A percentile compares a stretch with the other conserved stretches of the same genome.
These are phyloP conservation scores for Conoideocrella luteorostrata DNA, from an alignment of 2,329 filamentous ascomycete species.

Conservation along the genomic window DNA sequence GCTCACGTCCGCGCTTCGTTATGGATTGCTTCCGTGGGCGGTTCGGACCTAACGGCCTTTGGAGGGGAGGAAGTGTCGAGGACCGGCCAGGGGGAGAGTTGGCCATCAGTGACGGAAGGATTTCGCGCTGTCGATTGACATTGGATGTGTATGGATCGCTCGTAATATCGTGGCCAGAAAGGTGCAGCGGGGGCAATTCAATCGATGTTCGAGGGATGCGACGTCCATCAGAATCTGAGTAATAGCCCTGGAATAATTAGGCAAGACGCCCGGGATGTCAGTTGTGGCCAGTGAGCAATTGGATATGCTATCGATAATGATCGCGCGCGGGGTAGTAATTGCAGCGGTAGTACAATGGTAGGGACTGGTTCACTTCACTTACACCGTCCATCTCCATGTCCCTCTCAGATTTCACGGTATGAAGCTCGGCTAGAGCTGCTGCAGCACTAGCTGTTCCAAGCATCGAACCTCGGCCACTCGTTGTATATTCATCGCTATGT, in stretches of 20 bases:
- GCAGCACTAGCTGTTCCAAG: constrained; percentile 65
- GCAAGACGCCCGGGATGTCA: constrained; percentile 7
- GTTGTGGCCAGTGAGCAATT: not conserved
- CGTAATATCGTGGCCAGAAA: constrained; percentile 53
- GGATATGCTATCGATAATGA: constrained; percentile 14
- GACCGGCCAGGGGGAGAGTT: constrained; percentile 82
- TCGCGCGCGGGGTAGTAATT: constrained; percentile 18
- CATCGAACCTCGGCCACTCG: constrained; percentile 35
- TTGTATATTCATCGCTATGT: constrained; percentile 60
- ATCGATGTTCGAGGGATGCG: constrained; percentile 61
- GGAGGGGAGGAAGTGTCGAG: constrained; percentile 78
- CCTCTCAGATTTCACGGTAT: constrained; percentile 65
- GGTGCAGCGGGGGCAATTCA: constrained; percentile 65
- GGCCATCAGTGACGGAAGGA: constrained; percentile 75
- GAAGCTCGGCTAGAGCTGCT: constrained; percentile 77
- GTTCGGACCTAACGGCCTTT: constrained; percentile 63
- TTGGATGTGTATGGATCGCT: constrained; percentile 64
- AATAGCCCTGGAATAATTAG: constrained; percentile 47
- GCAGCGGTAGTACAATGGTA: too few species aligned
- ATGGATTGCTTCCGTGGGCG: constrained; percentile 82
- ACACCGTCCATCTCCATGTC: constrained; percentile 77
- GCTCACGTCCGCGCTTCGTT: constrained; percentile 67
- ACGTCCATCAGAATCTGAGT: constrained; percentile 63
- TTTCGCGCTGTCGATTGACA: constrained; percentile 54
- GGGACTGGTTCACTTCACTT: constrained; percentile 37